Evolutionary conservation across 768 basidiomycete species (phyloP).

Genomic region (Serendipita sp.): DNA sequence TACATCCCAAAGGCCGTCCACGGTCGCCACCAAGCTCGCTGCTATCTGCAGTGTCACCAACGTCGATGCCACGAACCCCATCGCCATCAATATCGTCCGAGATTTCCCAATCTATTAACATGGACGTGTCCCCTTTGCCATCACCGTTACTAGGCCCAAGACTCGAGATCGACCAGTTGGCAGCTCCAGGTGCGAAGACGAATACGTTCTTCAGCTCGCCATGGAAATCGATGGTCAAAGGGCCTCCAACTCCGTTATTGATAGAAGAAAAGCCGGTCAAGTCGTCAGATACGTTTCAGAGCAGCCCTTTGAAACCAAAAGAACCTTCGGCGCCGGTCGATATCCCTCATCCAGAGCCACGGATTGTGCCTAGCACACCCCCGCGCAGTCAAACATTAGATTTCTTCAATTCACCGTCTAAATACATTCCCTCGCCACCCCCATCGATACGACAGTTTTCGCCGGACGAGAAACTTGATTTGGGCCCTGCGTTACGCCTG

Average conservation of each 20-base stretch:
- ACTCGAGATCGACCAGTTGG: constrained; percentile 9
- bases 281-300: background rate
- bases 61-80: background rate
- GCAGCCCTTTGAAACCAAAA: background rate
- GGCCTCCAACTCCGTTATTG: background rate
- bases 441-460: background rate
- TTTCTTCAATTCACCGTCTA: background rate
- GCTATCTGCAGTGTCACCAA: background rate
- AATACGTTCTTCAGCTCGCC: constrained; percentile 22
- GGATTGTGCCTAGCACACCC: background rate
- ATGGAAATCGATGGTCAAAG: constrained; percentile 3
- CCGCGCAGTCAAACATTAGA: background rate
- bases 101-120: background rate
- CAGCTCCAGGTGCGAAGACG: constrained; percentile 24
- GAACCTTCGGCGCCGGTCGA: background rate
- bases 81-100: background rate
- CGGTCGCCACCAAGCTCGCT: background rate
- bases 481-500: background rate
- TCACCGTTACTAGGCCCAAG: background rate
- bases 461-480: constrained; percentile 2
- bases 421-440: background rate
- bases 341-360: background rate
- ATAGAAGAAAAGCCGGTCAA: background rate
- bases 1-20: background rate
- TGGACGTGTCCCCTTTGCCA: constrained; percentile 3